These are phyloP conservation scores for Solanum pinnatisectum DNA, from an alignment of 257 asterid species.

Conservation along the genomic window DNA sequence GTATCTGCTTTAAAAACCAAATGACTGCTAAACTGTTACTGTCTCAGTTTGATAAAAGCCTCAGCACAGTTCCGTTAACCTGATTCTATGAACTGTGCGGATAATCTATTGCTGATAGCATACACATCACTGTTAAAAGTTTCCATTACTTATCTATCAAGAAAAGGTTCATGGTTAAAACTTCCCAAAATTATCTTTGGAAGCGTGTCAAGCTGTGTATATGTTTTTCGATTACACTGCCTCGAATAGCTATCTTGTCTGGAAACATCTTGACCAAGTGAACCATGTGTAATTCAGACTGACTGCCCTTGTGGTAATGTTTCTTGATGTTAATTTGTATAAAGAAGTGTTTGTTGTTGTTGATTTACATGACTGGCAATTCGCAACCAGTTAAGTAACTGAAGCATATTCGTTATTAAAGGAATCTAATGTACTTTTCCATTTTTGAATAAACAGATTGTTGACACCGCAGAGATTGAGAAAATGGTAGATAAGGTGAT, in stretches of 20 bases:
- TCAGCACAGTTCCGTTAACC: not conserved
- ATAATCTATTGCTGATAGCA: not conserved
- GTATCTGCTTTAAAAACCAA: not conserved
- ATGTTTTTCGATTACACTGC: not conserved
- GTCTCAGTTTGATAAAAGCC: not conserved
- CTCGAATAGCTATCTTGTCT: not conserved
- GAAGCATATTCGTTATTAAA: not conserved
- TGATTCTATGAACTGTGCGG: not conserved
- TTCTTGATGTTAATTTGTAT: not conserved
- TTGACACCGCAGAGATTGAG: conserved; percentile 79
- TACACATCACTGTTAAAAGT: not conserved
- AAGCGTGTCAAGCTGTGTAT: not conserved
- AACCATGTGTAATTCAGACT: not conserved
- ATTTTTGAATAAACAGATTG: conserved; percentile 40
- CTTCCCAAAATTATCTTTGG: not conserved
- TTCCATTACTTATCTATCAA: not conserved
- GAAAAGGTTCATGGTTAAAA: not conserved
- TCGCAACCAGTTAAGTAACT: not conserved
- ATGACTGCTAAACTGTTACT: not conserved
- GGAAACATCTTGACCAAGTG: not conserved
- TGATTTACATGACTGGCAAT: not conserved
- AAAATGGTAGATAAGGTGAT: conserved; percentile 82
- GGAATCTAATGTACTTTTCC: not conserved
- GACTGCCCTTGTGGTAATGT: not conserved
- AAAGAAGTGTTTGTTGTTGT: not conserved